These are phyloP conservation scores for Didymellaceae sp. DNA, from an alignment of 2,329 filamentous ascomycete species.

Conservation along the genomic window DNA sequence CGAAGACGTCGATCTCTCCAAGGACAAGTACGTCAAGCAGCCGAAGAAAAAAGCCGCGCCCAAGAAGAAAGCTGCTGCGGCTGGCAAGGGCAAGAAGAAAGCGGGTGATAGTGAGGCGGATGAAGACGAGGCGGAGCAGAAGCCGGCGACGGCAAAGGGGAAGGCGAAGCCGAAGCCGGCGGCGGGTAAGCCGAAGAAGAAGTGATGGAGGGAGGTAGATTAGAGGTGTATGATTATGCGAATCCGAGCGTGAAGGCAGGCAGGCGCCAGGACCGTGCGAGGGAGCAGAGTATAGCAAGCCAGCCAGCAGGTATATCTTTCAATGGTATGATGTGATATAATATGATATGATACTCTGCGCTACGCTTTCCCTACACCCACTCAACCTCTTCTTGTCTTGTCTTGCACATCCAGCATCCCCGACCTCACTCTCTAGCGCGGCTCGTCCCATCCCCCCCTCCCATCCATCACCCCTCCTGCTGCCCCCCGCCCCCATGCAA, in stretches of 20 bases:
- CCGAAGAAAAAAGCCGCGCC: slow-evolving; percentile 74
- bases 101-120: slow-evolving; percentile 45
- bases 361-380: too few relatives aligned
- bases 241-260: too few relatives aligned
- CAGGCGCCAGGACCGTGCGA: too few relatives aligned
- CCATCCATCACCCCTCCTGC: neutral
- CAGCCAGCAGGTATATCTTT: too few relatives aligned
- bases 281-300: too few relatives aligned
- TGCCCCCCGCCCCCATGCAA: slow-evolving; percentile 31
- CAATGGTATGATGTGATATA: too few relatives aligned
- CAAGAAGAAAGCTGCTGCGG: slow-evolving; percentile 55
- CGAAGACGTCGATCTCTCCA: slow-evolving; percentile 82
- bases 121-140: slow-evolving; percentile 52
- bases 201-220: slow-evolving; percentile 13
- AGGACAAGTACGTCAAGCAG: slow-evolving; percentile 95
- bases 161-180: slow-evolving; percentile 60
- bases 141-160: slow-evolving; percentile 53
- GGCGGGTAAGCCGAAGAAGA: slow-evolving; percentile 28
- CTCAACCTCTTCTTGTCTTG: too few relatives aligned
- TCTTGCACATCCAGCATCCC: too few relatives aligned
- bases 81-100: slow-evolving; percentile 48
- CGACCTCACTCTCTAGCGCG: too few relatives aligned
- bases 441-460: too few relatives aligned
- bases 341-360: too few relatives aligned
- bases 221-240: neutral